Evolutionary conservation across 2,329 filamentous ascomycete genomes (phyloP).

Genomic region (Xylariomycetidae sp.): DNA sequence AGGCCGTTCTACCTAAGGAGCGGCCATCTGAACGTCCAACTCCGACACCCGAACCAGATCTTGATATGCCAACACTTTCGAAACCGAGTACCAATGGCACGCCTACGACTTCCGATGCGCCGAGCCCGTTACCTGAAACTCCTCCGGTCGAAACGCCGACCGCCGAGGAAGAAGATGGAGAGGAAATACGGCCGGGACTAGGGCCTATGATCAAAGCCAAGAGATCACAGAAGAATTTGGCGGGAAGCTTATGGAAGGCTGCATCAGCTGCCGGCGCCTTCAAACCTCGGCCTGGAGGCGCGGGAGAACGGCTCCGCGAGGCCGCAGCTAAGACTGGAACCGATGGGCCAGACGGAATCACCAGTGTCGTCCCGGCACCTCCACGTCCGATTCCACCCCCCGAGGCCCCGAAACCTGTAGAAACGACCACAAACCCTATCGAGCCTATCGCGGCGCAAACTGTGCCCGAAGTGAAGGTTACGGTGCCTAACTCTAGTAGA

Average conservation of each 20-base stretch:
- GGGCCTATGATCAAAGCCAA: slow-evolving; percentile 89
- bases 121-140: slow-evolving; percentile 23
- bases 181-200: slow-evolving; percentile 64
- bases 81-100: slow-evolving; percentile 12
- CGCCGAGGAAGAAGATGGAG: slow-evolving; percentile 24
- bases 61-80: slow-evolving; percentile 7
- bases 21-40: slow-evolving; percentile 24
- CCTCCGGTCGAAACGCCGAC: slow-evolving; percentile 23
- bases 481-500: slow-evolving; percentile 40
- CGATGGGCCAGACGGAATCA: slow-evolving; percentile 83
- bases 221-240: slow-evolving; percentile 66
- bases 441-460: slow-evolving; percentile 27
- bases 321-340: slow-evolving; percentile 50
- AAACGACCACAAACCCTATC: slow-evolving; percentile 29
- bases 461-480: slow-evolving; percentile 57
- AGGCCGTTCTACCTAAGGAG: slow-evolving; percentile 29
- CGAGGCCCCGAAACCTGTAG: slow-evolving; percentile 28
- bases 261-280: slow-evolving; percentile 69
- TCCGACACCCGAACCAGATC: slow-evolving; percentile 9
- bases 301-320: slow-evolving; percentile 71
- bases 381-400: slow-evolving; percentile 40
- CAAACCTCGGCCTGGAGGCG: slow-evolving; percentile 83
- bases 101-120: slow-evolving; percentile 13
- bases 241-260: slow-evolving; percentile 74
- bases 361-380: slow-evolving; percentile 79